These are phyloP conservation scores for Yamadazyma buinensis DNA, from an alignment of 1,139 yeast species.

Conservation along the genomic window DNA sequence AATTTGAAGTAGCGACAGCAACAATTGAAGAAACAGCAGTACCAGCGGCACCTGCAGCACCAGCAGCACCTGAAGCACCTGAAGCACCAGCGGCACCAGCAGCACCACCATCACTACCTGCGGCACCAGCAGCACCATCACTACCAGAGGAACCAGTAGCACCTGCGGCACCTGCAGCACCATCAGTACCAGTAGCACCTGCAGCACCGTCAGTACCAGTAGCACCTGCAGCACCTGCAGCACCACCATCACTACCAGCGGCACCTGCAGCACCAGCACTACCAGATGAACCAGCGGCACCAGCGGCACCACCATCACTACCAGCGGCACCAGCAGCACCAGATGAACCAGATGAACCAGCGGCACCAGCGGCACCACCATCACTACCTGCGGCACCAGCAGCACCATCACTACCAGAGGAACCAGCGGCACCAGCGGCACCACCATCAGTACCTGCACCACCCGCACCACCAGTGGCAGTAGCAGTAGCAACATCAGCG, in stretches of 20 bases:
- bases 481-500: slow-evolving; percentile 4
- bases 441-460: slow-evolving; percentile 5
- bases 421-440: slow-evolving; percentile 4
- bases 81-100: slow-evolving; percentile 3
- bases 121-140: slow-evolving; percentile 4
- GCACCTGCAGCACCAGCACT: slow-evolving; percentile 4
- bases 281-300: slow-evolving; percentile 5
- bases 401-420: slow-evolving; percentile 3
- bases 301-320: slow-evolving; percentile 3
- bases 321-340: slow-evolving; percentile 3
- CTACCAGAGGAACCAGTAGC: slow-evolving; percentile 3
- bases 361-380: neutral
- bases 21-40: slow-evolving; percentile 1
- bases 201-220: slow-evolving; percentile 2
- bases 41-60: slow-evolving; percentile 3
- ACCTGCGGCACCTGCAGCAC: slow-evolving; percentile 2
- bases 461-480: slow-evolving; percentile 4
- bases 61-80: slow-evolving; percentile 4
- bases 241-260: slow-evolving; percentile 2
- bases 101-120: slow-evolving; percentile 6
- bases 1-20: slow-evolving; percentile 4
- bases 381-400: slow-evolving; percentile 5
- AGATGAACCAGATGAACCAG: slow-evolving; percentile 6
- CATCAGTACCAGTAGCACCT: too few species aligned
- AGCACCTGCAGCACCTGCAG: slow-evolving; percentile 2